phyloP scores from a whole-genome alignment of 805 yeast species.

The Candida nanaspora region DNA sequence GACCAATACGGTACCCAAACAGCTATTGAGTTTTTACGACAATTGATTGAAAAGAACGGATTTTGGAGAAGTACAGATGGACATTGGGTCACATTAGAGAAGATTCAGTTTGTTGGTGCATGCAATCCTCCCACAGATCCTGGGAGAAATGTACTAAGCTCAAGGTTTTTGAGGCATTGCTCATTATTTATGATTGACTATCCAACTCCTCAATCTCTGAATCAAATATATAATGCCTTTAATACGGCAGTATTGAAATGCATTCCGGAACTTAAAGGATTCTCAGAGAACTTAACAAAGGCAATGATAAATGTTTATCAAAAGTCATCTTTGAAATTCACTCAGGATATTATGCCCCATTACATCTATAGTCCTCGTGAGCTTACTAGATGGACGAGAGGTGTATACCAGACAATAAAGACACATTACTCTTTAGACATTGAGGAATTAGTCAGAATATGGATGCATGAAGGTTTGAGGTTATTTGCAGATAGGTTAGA shows the following conservation, averaged over 20 bases:
- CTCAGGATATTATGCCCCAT: conserved; percentile 37
- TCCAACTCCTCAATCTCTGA: conserved; percentile 58
- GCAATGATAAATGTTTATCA: conserved; percentile 64
- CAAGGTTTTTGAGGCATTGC: conserved; percentile 61
- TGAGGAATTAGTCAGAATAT: conserved; percentile 47
- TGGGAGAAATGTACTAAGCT: conserved; percentile 55
- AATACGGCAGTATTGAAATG: conserved; percentile 47
- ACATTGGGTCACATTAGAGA: conserved; percentile 58
- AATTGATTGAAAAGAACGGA: conserved; percentile 64
- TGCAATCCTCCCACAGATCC: conserved; percentile 85
- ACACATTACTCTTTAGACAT: conserved; percentile 23
- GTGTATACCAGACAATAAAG: conserved; percentile 40
- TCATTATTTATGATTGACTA: conserved; percentile 69
- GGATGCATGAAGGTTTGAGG: conserved; percentile 79
- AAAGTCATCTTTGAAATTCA: conserved; percentile 34
- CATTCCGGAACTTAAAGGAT: conserved; percentile 56
- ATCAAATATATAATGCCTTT: conserved; percentile 60
- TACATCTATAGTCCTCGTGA: conserved; percentile 87
- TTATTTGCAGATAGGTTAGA: conserved; percentile 71
- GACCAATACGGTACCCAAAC: conserved; percentile 72
- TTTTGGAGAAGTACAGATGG: conserved; percentile 61
- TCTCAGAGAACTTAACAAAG: conserved; percentile 40
- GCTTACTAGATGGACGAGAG: conserved; percentile 78
- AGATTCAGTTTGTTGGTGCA: conserved; percentile 87
- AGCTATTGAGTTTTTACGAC: conserved; percentile 66